Percentiles rank a stretch among this genome's conserved stretches.
Conservation (phyloP, 441 rosid genomes). For the Arabidopsis hybrid region DNA sequence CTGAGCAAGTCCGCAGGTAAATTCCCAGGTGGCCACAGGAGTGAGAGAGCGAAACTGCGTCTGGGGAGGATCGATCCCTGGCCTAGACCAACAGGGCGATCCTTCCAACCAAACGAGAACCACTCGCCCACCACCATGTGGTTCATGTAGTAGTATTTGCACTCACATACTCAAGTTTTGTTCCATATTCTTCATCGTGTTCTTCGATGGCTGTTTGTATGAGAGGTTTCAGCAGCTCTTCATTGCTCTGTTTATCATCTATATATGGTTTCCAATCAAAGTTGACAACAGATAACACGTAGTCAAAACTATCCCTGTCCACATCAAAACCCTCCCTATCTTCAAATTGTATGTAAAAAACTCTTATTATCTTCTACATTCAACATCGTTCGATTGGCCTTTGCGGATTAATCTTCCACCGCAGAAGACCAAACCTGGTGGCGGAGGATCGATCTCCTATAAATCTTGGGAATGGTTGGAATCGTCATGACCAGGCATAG, state of each 20-base stretch:
- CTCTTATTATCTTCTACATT: neutral
- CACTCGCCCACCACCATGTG: no score
- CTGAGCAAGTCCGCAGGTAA: no score
- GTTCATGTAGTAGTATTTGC: neutral
- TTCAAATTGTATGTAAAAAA: neutral
- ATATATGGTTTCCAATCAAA: neutral
- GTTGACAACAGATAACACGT: neutral
- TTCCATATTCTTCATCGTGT: neutral
- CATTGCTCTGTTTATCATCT: neutral
- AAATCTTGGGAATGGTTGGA: neutral
- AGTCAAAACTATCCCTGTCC: conserved; percentile 1
- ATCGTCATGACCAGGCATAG: neutral
- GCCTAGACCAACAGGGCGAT: no score
- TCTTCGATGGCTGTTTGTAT: neutral
- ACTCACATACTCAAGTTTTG: neutral
- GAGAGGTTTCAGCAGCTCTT: neutral
- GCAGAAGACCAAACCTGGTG: no score
- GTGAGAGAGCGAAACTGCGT: no score
- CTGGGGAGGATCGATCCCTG: no score
- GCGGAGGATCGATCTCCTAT: no score
- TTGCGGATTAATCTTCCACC: no score
- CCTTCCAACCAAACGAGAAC: no score
- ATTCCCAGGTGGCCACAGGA: no score
- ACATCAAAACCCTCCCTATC: conserved; percentile 1
- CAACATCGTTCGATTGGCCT: neutral